A percentile compares a stretch with the other conserved stretches of the same genome.
Evolutionary conservation across 805 yeast genomes (phyloP).

Genomic region (Kuraishia capsulata): DNA sequence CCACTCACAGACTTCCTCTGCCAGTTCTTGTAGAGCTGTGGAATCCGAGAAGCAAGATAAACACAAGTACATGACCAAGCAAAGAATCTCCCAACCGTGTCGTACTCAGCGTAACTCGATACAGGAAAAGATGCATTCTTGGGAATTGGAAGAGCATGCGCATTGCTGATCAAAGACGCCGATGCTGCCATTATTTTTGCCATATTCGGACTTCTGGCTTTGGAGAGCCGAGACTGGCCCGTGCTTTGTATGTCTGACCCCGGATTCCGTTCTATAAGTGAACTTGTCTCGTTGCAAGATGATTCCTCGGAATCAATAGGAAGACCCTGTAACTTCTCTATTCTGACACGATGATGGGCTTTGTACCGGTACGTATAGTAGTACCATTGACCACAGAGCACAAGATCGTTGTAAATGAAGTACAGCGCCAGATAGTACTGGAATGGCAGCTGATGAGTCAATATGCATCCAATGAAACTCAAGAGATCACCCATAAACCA

Average conservation of each 20-base stretch:
- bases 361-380: conserved; percentile 42
- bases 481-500: conserved; percentile 25
- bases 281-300: not conserved
- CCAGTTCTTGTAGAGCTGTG: conserved; percentile 75
- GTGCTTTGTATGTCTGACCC: not conserved
- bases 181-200: not conserved
- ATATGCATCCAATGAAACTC: conserved; percentile 53
- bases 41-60: conserved; percentile 72
- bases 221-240: too few species aligned
- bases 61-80: conserved; percentile 78
- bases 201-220: not conserved
- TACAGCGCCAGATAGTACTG: conserved; percentile 67
- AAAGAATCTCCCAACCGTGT: conserved; percentile 25
- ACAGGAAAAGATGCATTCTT: not conserved
- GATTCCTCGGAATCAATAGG: conserved; percentile 12
- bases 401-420: conserved; percentile 62
- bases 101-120: not conserved
- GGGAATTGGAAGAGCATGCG: not conserved
- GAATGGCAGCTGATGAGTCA: conserved; percentile 75
- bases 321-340: conserved; percentile 19
- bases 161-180: not conserved
- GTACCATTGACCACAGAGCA: conserved; percentile 62
- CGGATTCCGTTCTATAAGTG: too few species aligned
- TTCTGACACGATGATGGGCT: not conserved
- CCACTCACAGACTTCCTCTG: conserved; percentile 79